Conservation (phyloP, 176 grass and related monocot genomes). For the Musa troglodytarum region DNA sequence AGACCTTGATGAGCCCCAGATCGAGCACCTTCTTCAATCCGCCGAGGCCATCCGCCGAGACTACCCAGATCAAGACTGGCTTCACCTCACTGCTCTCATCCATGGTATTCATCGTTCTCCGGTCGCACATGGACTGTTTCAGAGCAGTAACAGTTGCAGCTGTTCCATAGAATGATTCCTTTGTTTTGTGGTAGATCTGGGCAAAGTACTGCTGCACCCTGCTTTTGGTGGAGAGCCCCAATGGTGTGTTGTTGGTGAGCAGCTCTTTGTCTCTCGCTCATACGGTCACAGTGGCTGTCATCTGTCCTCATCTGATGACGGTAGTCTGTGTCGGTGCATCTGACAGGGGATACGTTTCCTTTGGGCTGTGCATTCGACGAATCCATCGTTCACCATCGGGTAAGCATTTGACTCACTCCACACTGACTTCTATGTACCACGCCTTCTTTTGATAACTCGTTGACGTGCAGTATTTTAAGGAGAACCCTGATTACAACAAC, state of each 20-base stretch:
- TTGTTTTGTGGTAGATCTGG: conserved; percentile 24
- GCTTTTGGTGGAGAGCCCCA: conserved; percentile 31
- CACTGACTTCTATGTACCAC: no score
- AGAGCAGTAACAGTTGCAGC: no score
- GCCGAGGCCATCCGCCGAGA: no score
- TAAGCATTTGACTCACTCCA: background rate
- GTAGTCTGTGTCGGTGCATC: no score
- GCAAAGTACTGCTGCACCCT: conserved; percentile 34
- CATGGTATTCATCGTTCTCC: conserved; percentile 13
- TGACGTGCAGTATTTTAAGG: conserved; percentile 32
- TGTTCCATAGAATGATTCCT: background rate
- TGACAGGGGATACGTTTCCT: conserved; percentile 36
- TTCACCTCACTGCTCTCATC: no score
- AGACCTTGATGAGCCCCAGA: no score
- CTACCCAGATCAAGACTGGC: no score
- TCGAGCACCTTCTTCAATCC: no score
- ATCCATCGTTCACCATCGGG: conserved; percentile 29
- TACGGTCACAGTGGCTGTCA: no score
- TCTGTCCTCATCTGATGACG: no score
- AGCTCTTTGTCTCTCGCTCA: no score
- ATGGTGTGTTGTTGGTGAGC: conserved; percentile 39
- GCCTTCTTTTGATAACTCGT: no score
- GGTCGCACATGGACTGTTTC: background rate
- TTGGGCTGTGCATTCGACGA: conserved; percentile 35
- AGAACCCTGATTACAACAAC: conserved; percentile 25